Base-by-base conservation (phyloP, 2,329 filamentous ascomycete genomes). In the Nigrospora oryzae region DNA sequence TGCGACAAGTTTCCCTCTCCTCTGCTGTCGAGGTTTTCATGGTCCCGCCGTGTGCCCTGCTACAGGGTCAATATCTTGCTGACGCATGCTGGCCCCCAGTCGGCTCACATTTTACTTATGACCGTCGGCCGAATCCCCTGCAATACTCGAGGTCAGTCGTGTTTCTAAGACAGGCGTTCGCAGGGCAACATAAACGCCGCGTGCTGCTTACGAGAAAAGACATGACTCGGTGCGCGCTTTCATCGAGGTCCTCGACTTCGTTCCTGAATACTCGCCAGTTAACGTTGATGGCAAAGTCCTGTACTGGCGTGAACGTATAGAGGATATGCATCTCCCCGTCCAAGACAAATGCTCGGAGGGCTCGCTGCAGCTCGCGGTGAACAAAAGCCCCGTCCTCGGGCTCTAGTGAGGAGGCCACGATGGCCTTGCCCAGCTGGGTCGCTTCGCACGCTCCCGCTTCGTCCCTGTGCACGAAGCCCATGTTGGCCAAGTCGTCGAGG, bases 291-390 rank as follows among this genome's bases (percentile, higher is more conserved):
- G 65, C 67, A 23, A 69, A 66, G 40, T 76, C 70, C 40, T 86
- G 80, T 2, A 89, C 74, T 0, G 86, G 86, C 0, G 86, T 89
- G 51, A 89, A 89, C 34, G 79, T 81, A 58, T 89, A 90, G 39
- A 89, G 73, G 12, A 87, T 75, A 55, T 89, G 86, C 80, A 90
- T 83, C 50, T 90, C 86, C 4, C 84, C 82, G 56, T 89, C 84
- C 77, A 90, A 82, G 12, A 89, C 86, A 55, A 90, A 89, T 1
- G 82, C 83, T 48, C 75, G 70, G 3, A 89, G 69, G 0, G 85
- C 83, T 51, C 75, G 75, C 46, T 73, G 72, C 40, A 89, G 69
- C 60, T 90, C 86, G 38, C 77, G 70, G 53, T 89, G 70, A 15
- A 89, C 73, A 53, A 89, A 89, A 1, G 86, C 63, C 0, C 86